phyloP scores from a whole-genome alignment of 768 basidiomycete species.

The Serendipita sp. region DNA sequence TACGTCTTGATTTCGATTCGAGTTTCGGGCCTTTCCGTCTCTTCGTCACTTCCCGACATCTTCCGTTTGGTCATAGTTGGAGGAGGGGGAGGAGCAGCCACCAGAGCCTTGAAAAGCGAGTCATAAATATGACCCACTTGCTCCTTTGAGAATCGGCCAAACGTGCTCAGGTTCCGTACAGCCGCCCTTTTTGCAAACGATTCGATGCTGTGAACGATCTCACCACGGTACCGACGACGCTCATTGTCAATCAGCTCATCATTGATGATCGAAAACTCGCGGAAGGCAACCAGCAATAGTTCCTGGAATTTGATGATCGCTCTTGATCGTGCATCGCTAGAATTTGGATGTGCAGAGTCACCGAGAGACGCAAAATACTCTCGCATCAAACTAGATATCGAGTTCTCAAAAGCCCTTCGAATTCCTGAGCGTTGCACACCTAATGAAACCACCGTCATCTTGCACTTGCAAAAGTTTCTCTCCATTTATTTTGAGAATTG shows the following conservation, averaged over 20 bases:
- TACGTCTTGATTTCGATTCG: slow-evolving; percentile 77
- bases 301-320: slow-evolving; percentile 98
- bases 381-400: slow-evolving; percentile 66
- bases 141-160: slow-evolving; percentile 74
- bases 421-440: slow-evolving; percentile 32
- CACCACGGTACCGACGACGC: slow-evolving; percentile 68
- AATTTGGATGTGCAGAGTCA: slow-evolving; percentile 83
- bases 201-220: slow-evolving; percentile 87
- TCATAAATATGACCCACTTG: slow-evolving; percentile 74
- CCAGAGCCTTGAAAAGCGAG: slow-evolving; percentile 59
- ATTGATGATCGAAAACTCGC: slow-evolving; percentile 91
- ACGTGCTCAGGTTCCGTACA: slow-evolving; percentile 65
- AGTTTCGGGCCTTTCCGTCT: slow-evolving; percentile 74
- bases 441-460: slow-evolving; percentile 93
- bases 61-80: slow-evolving; percentile 22
- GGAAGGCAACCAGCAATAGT: slow-evolving; percentile 88
- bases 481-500: slow-evolving; percentile 95
- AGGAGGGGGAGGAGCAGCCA: slow-evolving; percentile 46
- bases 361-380: slow-evolving; percentile 89
- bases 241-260: slow-evolving; percentile 86
- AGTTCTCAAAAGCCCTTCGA: neutral
- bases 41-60: slow-evolving; percentile 18
- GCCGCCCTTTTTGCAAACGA: slow-evolving; percentile 86
- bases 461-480: slow-evolving; percentile 82
- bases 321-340: slow-evolving; percentile 72